Percentiles rank a stretch among this genome's conserved stretches.
phyloP scores from a whole-genome alignment of 495 filamentous ascomycete genomes.

The Lepraria neglecta region DNA sequence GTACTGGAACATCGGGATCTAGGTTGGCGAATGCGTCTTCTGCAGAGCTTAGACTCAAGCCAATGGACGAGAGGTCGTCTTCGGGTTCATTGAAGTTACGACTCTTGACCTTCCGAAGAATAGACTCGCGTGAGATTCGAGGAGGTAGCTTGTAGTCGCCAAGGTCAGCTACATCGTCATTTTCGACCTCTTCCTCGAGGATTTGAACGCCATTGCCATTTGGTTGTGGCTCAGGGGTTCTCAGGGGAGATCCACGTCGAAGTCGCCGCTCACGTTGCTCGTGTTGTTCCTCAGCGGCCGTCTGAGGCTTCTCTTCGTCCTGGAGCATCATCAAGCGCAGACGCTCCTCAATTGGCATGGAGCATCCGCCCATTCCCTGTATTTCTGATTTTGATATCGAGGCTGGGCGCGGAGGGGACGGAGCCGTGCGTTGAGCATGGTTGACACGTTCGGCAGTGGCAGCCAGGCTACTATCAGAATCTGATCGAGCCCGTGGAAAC shows the following conservation, averaged over 20 bases:
- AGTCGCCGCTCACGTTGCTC: constrained; percentile 57
- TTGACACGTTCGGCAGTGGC: constrained; percentile 58
- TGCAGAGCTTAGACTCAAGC: constrained; percentile 48
- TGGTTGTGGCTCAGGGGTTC: constrained; percentile 33
- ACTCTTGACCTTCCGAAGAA: constrained; percentile 76
- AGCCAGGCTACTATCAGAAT: constrained; percentile 48
- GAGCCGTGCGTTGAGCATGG: constrained; percentile 54
- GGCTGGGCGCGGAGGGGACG: constrained; percentile 58
- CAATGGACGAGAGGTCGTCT: constrained; percentile 55
- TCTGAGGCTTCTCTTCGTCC: constrained; percentile 49
- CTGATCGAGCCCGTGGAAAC: constrained; percentile 35
- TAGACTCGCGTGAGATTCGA: constrained; percentile 87
- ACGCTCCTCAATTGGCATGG: constrained; percentile 75
- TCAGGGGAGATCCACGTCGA: constrained; percentile 27
- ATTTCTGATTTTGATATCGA: constrained; percentile 64
- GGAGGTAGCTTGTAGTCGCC: constrained; percentile 60
- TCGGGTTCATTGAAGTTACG: constrained; percentile 41
- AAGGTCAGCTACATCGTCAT: constrained; percentile 50
- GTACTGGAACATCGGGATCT: constrained; percentile 82
- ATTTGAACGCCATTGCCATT: constrained; percentile 39
- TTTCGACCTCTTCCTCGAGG: constrained; percentile 37
- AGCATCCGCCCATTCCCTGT: constrained; percentile 57
- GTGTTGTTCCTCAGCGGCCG: constrained; percentile 25
- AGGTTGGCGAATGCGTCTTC: constrained; percentile 42
- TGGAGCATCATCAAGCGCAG: constrained; percentile 76